Percentiles rank a stretch among this genome's conserved stretches.
Evolutionary conservation across 2,329 filamentous ascomycete genomes (phyloP).

Genomic region (Emmonsia crescens): DNA sequence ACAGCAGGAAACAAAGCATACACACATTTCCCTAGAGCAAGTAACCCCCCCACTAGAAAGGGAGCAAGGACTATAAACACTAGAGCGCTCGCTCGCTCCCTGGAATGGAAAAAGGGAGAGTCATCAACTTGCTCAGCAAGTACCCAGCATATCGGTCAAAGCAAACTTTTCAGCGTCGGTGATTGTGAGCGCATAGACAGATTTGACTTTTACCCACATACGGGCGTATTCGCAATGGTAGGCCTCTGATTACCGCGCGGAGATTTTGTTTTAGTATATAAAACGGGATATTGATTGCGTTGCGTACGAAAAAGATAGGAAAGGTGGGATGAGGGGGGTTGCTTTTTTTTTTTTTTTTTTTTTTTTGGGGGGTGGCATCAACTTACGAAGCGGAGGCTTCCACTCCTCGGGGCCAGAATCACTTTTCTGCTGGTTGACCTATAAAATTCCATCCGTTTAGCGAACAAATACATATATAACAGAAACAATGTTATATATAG

Average conservation of each 20-base stretch:
- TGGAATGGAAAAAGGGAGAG: too few relatives aligned
- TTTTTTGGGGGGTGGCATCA: not conserved
- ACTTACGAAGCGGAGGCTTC: slow-evolving; percentile 56
- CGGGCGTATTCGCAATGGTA: slow-evolving; percentile 72
- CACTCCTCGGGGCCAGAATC: slow-evolving; percentile 63
- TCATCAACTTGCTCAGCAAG: slow-evolving; percentile 42
- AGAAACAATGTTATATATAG: too few relatives aligned
- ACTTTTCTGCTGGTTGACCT: slow-evolving; percentile 60
- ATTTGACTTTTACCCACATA: slow-evolving; percentile 71
- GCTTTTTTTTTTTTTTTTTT: not conserved
- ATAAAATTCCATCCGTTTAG: not conserved
- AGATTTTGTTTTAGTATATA: not conserved
- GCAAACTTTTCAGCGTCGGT: slow-evolving; percentile 63
- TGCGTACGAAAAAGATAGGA: not conserved
- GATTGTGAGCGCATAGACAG: slow-evolving; percentile 55
- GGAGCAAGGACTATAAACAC: not conserved
- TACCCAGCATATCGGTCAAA: slow-evolving; percentile 52
- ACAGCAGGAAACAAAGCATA: too few relatives aligned
- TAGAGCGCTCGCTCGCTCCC: too few relatives aligned
- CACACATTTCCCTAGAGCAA: too few relatives aligned
- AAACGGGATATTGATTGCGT: not conserved
- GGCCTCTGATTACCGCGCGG: slow-evolving; percentile 27
- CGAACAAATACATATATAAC: not conserved
- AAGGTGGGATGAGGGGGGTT: too few relatives aligned
- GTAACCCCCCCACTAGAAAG: not conserved